A percentile compares a stretch with the other conserved stretches of the same genome.
phyloP scores from a whole-genome alignment of 306 rosid genomes.

The Neltuma alba region DNA sequence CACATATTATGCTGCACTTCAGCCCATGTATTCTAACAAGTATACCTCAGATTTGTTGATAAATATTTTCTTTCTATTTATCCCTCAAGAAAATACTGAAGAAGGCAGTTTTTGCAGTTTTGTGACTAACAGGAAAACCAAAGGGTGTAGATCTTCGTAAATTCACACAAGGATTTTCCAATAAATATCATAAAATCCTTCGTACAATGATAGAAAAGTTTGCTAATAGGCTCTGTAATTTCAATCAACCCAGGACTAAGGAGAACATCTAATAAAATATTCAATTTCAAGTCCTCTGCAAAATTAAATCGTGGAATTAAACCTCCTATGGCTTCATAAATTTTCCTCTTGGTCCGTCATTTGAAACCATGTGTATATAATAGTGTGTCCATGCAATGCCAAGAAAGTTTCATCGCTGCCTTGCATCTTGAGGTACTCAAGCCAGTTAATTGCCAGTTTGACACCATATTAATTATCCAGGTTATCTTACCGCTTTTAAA shows the following conservation, averaged over 20 bases:
- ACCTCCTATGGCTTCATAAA: neutral
- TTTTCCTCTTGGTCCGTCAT: neutral
- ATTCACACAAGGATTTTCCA: neutral
- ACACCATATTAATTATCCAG: neutral
- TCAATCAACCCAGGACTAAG: constrained; percentile 12
- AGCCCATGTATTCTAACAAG: neutral
- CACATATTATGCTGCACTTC: neutral
- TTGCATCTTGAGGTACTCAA: neutral
- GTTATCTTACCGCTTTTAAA: neutral
- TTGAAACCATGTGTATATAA: neutral
- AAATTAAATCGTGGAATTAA: neutral
- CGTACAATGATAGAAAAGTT: neutral
- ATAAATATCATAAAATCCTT: neutral
- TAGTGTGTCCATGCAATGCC: neutral
- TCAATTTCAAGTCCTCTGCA: neutral
- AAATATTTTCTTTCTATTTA: neutral
- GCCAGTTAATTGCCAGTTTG: neutral
- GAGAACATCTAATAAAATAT: neutral
- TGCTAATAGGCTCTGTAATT: neutral
- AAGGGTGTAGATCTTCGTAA: neutral
- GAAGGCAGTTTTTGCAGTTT: neutral
- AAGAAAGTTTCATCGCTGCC: neutral
- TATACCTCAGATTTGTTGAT: neutral
- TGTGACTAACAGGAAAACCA: neutral
- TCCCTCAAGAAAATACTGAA: neutral